Evolutionary conservation across 768 basidiomycete genomes (phyloP), one percentile per base, ranked within the genome.

Genomic region (Mycena vitilis): DNA sequence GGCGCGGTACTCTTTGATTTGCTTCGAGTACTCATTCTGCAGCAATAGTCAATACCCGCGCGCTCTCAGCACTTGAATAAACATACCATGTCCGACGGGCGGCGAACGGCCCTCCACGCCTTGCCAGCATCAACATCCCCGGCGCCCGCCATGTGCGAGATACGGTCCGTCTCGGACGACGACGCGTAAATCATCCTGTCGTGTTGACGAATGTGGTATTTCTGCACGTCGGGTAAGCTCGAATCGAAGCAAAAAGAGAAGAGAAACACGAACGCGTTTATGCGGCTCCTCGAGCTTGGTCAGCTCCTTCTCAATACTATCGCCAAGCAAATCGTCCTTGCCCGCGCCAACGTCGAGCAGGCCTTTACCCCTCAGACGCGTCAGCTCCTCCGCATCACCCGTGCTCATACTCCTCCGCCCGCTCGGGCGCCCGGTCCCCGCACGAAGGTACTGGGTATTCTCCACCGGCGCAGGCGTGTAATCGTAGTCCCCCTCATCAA

Each of bases 11-110:
- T 95, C 93, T 74, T 86, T 88, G 70, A 98, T 93, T 77, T 96
- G 93, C 74, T 94, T 93, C 37, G 95, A 89, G 78, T 96, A 95
- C 81, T 99, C 95, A 77, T 98, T 94, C 96, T 98, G 42, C 22
- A 37, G 25, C 45, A 52, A 57, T 60, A 64, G 30, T 63, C 65
- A 59, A 63, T 23, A 13, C 25, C 34, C 48, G 34, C 40, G 23
- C 13, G 16, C 25, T 58, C 4, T 15, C 54, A 4, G 22, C 10
- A 49, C 30, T 51, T 30, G 30, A 20, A 16, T 11, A 22, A 62
- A 80, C 87, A 63, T 72, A 96, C 96, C 93, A 98, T 97, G 75
- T 99, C 96, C 2, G 95, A 97, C 12, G 96, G 95, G 25, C 95
- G 83, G 71, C 95, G 86, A 37, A 98, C 91, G 16, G 90, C 85